These are phyloP conservation scores for Capronia epimyces DNA, from an alignment of 2,329 filamentous ascomycete genomes.

Conservation along the genomic window DNA sequence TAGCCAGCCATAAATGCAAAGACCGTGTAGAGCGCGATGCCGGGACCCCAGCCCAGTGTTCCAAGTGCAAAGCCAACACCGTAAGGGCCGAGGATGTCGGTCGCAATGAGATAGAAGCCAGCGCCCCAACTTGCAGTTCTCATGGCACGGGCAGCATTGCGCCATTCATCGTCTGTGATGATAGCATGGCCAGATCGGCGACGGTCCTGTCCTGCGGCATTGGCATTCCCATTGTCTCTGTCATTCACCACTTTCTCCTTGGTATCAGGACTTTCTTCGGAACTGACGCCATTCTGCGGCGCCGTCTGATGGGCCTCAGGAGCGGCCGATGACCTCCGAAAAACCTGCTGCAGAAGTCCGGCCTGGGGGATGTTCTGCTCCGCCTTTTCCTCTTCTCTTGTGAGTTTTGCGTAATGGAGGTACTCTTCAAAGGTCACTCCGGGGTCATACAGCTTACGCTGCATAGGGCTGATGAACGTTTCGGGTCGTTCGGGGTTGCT, in stretches of 20 bases:
- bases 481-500: neutral
- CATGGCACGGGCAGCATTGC: slow-evolving; percentile 43
- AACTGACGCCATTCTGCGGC: neutral
- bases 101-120: slow-evolving; percentile 48
- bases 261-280: slow-evolving; percentile 1
- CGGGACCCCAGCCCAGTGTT: slow-evolving; percentile 42
- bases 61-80: slow-evolving; percentile 35
- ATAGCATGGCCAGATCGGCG: slow-evolving; percentile 6
- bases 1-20: slow-evolving; percentile 42
- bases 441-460: slow-evolving; percentile 29
- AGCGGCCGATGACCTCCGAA: slow-evolving; percentile 5
- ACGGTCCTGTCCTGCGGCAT: neutral
- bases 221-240: neutral
- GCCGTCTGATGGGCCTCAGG: neutral
- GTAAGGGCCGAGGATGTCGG: slow-evolving; percentile 45
- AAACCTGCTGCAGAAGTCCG: slow-evolving; percentile 12
- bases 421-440: slow-evolving; percentile 38
- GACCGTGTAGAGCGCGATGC: slow-evolving; percentile 44
- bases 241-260: neutral
- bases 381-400: slow-evolving; percentile 34
- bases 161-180: slow-evolving; percentile 38
- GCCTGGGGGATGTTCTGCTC: slow-evolving; percentile 6
- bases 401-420: slow-evolving; percentile 36
- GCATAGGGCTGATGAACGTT: slow-evolving; percentile 2
- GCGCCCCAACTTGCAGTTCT: slow-evolving; percentile 44